phyloP scores from a whole-genome alignment of 441 rosid genomes.

The Gossypium schwendimanii region DNA sequence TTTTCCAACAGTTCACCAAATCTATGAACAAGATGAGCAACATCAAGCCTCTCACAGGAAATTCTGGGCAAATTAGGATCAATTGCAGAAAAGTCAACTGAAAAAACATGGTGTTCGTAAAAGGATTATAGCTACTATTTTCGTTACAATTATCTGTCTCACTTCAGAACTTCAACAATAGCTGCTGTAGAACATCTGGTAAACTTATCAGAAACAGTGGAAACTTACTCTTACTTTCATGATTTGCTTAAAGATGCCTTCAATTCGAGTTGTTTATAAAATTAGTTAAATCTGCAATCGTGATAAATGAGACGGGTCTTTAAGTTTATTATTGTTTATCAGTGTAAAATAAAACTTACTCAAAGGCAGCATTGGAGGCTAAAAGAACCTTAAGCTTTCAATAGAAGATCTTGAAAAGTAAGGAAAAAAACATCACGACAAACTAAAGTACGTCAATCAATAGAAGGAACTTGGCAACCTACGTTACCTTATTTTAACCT shows the following conservation, averaged over 20 bases:
- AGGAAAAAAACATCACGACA: conserved; percentile 3
- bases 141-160: no score
- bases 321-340: no score
- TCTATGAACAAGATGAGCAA: conserved; percentile 30
- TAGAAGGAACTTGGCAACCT: conserved; percentile 2
- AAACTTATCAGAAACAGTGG: background rate
- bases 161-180: background rate
- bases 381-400: conserved; percentile 1
- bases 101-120: background rate
- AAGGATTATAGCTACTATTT: background rate
- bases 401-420: background rate
- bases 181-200: background rate
- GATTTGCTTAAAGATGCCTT: background rate
- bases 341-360: background rate
- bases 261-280: background rate
- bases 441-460: conserved; percentile 4
- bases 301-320: no score
- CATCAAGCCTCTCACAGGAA: conserved; percentile 25
- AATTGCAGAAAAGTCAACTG: conserved; percentile 24
- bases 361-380: background rate
- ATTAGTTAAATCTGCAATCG: no score
- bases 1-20: conserved; percentile 22
- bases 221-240: background rate
- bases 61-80: conserved; percentile 22
- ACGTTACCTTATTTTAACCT: background rate